Conservation (phyloP, 108 stramenopile species). For the Pseudonitzschia multistriata region DNA sequence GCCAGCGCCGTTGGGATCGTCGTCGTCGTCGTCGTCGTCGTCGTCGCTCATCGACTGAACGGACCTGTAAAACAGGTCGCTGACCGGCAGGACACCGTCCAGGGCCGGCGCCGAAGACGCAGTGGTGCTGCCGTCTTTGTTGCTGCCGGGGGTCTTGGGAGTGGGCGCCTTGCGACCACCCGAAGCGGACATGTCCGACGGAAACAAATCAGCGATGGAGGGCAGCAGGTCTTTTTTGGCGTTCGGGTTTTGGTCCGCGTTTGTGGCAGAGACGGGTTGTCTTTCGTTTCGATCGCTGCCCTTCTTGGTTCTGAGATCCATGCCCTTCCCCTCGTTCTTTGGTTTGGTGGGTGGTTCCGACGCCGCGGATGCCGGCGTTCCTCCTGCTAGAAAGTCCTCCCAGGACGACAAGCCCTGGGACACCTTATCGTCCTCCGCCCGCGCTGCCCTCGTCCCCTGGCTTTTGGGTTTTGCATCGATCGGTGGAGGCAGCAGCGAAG, state of each 20-base stretch:
- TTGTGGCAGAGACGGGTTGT: not conserved
- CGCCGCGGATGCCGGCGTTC: not conserved
- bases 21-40: conserved; percentile 12
- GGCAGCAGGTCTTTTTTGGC: conserved; percentile 25
- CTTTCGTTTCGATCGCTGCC: not conserved
- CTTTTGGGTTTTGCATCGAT: not conserved
- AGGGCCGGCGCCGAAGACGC: conserved; percentile 26
- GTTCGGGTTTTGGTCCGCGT: not conserved
- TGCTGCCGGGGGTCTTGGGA: not conserved
- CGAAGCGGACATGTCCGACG: conserved; percentile 29
- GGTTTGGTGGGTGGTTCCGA: not conserved
- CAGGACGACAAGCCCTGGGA: conserved; percentile 43
- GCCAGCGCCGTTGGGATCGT: not conserved
- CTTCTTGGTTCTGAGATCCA: no score
- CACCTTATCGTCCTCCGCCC: not conserved
- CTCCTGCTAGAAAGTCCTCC: conserved; percentile 52
- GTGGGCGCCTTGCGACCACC: not conserved
- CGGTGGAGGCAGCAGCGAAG: conserved; percentile 31
- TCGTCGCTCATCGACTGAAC: conserved; percentile 29
- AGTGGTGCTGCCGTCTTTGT: not conserved
- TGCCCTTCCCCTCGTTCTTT: not conserved
- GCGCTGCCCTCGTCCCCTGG: no score
- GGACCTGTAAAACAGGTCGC: conserved; percentile 76
- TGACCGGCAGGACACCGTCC: conserved; percentile 74
- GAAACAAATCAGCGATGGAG: conserved; percentile 44